Percentiles rank a stretch among this genome's conserved stretches.
Evolutionary conservation across 345 rosid genomes (phyloP).

Genomic region (Turritis glabra): DNA sequence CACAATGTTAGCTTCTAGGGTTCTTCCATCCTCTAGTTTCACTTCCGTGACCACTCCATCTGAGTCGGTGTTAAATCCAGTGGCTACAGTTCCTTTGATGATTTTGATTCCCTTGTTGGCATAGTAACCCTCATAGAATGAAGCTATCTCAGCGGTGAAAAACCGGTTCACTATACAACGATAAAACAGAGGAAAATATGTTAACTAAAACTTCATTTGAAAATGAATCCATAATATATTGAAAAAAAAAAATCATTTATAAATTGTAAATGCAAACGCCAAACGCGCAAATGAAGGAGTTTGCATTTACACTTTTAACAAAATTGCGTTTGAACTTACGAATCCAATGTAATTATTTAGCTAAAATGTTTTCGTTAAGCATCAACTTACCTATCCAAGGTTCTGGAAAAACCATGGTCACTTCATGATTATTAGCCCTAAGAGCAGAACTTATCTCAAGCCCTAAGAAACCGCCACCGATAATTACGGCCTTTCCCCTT

Average conservation of each 20-base stretch:
- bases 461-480: constrained; percentile 89
- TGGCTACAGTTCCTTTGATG: constrained; percentile 65
- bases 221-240: too few species aligned
- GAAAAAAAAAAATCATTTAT: too few species aligned
- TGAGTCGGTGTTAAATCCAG: constrained; percentile 50
- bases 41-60: constrained; percentile 66
- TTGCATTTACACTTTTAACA: too few species aligned
- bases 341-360: not conserved
- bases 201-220: not conserved
- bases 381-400: constrained; percentile 37
- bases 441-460: constrained; percentile 72
- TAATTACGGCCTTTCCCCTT: constrained; percentile 74
- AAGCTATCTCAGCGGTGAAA: constrained; percentile 73
- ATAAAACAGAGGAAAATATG: not conserved
- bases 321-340: too few species aligned
- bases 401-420: constrained; percentile 57
- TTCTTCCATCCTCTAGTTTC: constrained; percentile 77
- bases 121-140: constrained; percentile 78
- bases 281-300: too few species aligned
- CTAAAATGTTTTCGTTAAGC: not conserved
- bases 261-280: too few species aligned
- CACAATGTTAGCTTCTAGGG: constrained; percentile 85
- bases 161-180: constrained; percentile 66
- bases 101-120: constrained; percentile 65
- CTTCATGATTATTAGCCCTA: constrained; percentile 58